phyloP scores from a whole-genome alignment of 352 stramenopile genomes.

The Pythium chondricola region DNA sequence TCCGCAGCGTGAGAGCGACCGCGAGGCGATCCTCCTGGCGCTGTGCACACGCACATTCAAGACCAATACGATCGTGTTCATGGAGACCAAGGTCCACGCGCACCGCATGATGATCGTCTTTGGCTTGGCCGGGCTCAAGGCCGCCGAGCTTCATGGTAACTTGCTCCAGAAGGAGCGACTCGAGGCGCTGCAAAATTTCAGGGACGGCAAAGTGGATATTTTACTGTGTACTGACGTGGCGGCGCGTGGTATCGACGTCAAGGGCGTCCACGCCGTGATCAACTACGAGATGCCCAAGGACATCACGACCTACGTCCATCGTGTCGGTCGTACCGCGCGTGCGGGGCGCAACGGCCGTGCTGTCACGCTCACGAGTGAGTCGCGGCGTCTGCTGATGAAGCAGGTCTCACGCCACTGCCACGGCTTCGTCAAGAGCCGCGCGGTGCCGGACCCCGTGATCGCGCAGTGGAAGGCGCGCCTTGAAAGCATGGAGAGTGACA shows the following conservation, averaged over 20 bases:
- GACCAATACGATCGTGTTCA: conserved; percentile 97
- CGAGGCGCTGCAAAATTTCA: conserved; percentile 94
- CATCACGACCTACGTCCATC: conserved; percentile 98
- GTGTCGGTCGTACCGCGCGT: conserved; percentile 97
- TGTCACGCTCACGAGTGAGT: conserved; percentile 88
- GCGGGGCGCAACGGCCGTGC: conserved; percentile 90
- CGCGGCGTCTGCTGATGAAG: conserved; percentile 91
- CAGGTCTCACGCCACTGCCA: conserved; percentile 87
- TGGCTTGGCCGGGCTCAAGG: conserved; percentile 93
- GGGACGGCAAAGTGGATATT: conserved; percentile 92
- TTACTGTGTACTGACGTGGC: conserved; percentile 98
- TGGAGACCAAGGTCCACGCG: conserved; percentile 96
- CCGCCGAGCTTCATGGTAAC: conserved; percentile 97
- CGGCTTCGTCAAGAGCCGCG: conserved; percentile 88
- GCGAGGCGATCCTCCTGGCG: conserved; percentile 94
- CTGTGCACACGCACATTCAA: conserved; percentile 95
- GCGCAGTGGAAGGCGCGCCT: conserved; percentile 83
- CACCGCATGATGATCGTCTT: conserved; percentile 97
- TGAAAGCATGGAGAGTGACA: conserved; percentile 71
- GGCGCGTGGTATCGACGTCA: conserved; percentile 97
- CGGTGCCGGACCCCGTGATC: conserved; percentile 84
- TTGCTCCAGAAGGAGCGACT: conserved; percentile 95
- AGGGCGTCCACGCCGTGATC: conserved; percentile 96
- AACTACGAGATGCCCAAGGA: conserved; percentile 99
- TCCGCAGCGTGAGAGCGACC: conserved; percentile 86